Base-by-base conservation (phyloP, 1,284 basidiomycete species). In the Macrocystidia cucumis region DNA sequence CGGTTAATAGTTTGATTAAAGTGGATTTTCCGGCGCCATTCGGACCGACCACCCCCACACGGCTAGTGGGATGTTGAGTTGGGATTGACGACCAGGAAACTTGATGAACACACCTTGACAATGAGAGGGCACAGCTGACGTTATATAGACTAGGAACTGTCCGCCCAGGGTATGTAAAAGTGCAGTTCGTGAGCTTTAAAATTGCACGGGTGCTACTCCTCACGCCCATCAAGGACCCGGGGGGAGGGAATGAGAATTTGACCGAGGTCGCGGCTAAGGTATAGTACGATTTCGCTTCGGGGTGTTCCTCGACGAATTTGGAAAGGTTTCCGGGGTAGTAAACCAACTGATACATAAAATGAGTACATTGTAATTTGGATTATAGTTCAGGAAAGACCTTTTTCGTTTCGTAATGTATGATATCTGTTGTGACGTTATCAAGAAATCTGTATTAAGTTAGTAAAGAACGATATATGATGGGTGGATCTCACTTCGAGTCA, bases 401-500 rank as follows among this genome's bases (percentile, higher is more conserved):
- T 71, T 98, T 98, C 48, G 69, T 66, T 65, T 98, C 92, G 67
- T 98, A 98, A 68, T 98, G 95, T 47, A 98, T 90, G 53, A 98
- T 93, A 62, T 98, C 95, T 45, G 95, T 93, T 46, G 93, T 97
- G 41, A 98, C 79, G 60, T 90, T 87, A 69, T 98, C 95, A 49
- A 98, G 69, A 72, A 98, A 98, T 54, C 85, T 87, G 46, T 35
- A 32, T 32, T 28, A 37, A 32, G 34, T 43, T 41, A 43, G 24
- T 38, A 42, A 34, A 33, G 38, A 12, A 44, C n/a, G 29, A 34
- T 13, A 21, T 25, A 14, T 16, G 27, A 37, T 18, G 24, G 30
- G 25, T 23, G 36, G 17, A 27, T 62, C 78, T 45, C 46, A 87
- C 85, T 91, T 85, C 48, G 92, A 96, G 68, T 98, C 95, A 72